Conservation (phyloP, 805 yeast species). For the Starmerella sp. region DNA sequence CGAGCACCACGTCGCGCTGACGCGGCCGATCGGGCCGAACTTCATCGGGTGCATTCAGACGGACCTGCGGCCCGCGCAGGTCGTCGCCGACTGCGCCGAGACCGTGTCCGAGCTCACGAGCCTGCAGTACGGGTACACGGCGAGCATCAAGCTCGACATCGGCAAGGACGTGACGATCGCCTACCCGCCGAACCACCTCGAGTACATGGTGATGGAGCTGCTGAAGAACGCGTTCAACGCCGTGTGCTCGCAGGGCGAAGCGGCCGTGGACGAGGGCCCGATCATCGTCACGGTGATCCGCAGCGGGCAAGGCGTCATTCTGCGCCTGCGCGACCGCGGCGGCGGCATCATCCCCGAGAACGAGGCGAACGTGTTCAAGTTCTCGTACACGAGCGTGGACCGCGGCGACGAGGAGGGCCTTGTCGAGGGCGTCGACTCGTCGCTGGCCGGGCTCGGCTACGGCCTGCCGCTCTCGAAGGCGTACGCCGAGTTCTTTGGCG, state of each 20-base stretch:
- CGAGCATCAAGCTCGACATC: conserved; percentile 46
- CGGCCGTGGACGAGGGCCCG: conserved; percentile 33
- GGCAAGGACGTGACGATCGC: conserved; percentile 57
- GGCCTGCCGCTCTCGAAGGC: conserved; percentile 79
- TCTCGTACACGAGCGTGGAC: conserved; percentile 73
- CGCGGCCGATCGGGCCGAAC: conserved; percentile 37
- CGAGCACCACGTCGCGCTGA: conserved; percentile 66
- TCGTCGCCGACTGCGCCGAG: conserved; percentile 53
- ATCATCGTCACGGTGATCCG: conserved; percentile 40
- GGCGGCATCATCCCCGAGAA: conserved; percentile 70
- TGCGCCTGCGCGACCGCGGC: conserved; percentile 76
- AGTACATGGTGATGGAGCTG: conserved; percentile 76
- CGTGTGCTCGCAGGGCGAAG: conserved; percentile 51
- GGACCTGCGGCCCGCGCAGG: conserved; percentile 49
- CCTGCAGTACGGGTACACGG: conserved; percentile 69
- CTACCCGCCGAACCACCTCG: conserved; percentile 77
- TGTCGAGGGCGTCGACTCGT: conserved; percentile 59
- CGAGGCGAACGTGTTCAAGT: conserved; percentile 63
- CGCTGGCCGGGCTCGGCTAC: conserved; percentile 91
- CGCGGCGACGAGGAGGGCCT: conserved; percentile 38
- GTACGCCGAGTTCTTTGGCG: conserved; percentile 63
- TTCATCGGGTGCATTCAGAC: conserved; percentile 59
- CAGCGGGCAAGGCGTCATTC: conserved; percentile 42
- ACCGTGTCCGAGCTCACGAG: conserved; percentile 75
- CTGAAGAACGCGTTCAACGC: conserved; percentile 83